Evolutionary conservation across 2,329 filamentous ascomycete genomes (phyloP).

Genomic region (Pleoardoris graminearum): DNA sequence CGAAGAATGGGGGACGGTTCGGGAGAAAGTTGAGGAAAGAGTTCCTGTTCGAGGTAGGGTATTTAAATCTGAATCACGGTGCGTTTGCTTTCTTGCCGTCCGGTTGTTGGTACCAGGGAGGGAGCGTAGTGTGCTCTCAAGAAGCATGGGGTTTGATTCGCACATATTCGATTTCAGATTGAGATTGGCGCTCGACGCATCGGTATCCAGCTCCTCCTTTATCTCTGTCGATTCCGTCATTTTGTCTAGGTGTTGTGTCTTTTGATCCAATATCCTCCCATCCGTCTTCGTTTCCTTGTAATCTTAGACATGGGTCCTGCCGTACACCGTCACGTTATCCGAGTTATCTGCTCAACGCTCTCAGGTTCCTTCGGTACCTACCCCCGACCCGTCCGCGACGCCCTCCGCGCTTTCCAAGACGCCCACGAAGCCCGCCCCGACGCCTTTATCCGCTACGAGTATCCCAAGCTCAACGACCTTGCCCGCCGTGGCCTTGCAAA

Average conservation of each 20-base stretch:
- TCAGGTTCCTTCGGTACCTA: constrained; percentile 77
- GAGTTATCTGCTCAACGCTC: not conserved
- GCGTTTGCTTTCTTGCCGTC: constrained; percentile 19
- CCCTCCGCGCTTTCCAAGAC: constrained; percentile 67
- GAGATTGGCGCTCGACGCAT: too few relatives aligned
- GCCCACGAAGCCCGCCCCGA: constrained; percentile 71
- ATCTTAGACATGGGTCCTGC: not conserved
- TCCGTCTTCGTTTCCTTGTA: not conserved
- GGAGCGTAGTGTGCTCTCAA: not conserved
- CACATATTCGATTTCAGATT: too few relatives aligned
- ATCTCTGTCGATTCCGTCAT: too few relatives aligned
- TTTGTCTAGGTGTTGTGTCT: too few relatives aligned
- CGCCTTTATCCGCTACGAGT: constrained; percentile 72
- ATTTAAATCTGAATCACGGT: constrained; percentile 80
- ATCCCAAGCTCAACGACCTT: constrained; percentile 64
- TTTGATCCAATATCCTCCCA: too few relatives aligned
- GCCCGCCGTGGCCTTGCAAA: constrained; percentile 62
- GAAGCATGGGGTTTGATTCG: not conserved
- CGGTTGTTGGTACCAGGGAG: too few relatives aligned
- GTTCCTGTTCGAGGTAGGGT: constrained; percentile 71
- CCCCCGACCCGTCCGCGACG: constrained; percentile 64
- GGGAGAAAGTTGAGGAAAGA: constrained; percentile 59
- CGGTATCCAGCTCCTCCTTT: too few relatives aligned
- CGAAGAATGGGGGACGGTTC: constrained; percentile 45
- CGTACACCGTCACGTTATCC: too few relatives aligned